phyloP scores from a whole-genome alignment of 2,329 filamentous ascomycete species.

The Exophiala calicioides region DNA sequence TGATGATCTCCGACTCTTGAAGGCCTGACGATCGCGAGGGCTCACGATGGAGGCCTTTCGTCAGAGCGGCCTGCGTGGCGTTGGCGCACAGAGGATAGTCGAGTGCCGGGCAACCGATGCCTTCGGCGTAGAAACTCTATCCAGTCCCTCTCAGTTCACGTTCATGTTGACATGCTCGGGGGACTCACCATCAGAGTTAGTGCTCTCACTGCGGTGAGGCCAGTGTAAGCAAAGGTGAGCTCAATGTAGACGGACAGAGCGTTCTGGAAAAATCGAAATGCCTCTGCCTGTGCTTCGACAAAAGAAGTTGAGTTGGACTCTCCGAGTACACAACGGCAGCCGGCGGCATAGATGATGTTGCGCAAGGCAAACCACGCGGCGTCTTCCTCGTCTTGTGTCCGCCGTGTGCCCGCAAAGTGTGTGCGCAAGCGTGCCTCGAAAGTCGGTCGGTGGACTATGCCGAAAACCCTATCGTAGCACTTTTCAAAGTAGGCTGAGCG shows the following conservation, averaged over 20 bases:
- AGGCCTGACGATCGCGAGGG: background rate
- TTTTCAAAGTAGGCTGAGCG: constrained; percentile 11
- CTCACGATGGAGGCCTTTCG: constrained; percentile 5
- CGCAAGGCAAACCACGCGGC: constrained; percentile 15
- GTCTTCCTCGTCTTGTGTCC: background rate
- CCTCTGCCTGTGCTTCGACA: constrained; percentile 3
- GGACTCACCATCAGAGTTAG: constrained; percentile 10
- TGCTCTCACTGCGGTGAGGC: constrained; percentile 13
- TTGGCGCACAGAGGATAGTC: constrained; percentile 7
- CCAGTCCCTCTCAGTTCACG: background rate
- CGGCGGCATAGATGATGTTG: constrained; percentile 15
- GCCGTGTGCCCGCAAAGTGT: constrained; percentile 3
- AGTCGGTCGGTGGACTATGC: constrained; percentile 12
- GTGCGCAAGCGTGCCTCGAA: constrained; percentile 13
- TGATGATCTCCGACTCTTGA: background rate
- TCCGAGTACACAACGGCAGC: constrained; percentile 7
- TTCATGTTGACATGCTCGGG: background rate
- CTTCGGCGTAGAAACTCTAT: constrained; percentile 11
- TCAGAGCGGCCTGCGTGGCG: constrained; percentile 4
- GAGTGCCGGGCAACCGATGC: constrained; percentile 5
- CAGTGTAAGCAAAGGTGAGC: constrained; percentile 9
- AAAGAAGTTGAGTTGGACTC: background rate
- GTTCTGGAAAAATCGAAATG: constrained; percentile 8
- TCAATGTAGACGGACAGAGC: constrained; percentile 12
- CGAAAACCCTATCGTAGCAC: constrained; percentile 11